Conservation (phyloP, 768 basidiomycete species). For the Boletellus sp. region DNA sequence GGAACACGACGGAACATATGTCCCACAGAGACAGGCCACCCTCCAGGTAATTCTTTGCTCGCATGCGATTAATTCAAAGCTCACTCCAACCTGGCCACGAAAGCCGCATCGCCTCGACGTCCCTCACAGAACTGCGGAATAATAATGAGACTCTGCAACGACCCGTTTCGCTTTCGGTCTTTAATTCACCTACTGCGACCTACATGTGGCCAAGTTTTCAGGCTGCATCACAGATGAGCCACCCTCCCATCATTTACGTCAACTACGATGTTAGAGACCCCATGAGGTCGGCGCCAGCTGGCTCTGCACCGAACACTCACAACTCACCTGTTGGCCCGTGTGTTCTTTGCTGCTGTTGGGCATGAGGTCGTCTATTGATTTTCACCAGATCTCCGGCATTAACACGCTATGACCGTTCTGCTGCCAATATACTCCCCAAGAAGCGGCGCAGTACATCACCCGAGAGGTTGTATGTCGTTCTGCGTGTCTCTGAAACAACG, state of each 20-base stretch:
- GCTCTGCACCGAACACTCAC: constrained; percentile 26
- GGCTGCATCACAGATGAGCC: constrained; percentile 41
- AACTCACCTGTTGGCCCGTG: constrained; percentile 30
- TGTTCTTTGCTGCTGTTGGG: constrained; percentile 19
- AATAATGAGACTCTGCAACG: constrained; percentile 27
- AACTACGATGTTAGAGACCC: constrained; percentile 30
- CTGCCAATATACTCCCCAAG: constrained; percentile 30
- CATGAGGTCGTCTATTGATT: constrained; percentile 15
- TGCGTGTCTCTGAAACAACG: not conserved
- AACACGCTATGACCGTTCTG: constrained; percentile 24
- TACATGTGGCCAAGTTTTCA: constrained; percentile 47
- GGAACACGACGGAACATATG: constrained; percentile 23
- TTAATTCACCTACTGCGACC: constrained; percentile 42
- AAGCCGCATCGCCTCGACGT: constrained; percentile 22
- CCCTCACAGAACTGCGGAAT: constrained; percentile 17
- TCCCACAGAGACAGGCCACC: constrained; percentile 21
- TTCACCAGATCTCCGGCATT: constrained; percentile 27
- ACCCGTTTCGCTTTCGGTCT: constrained; percentile 38
- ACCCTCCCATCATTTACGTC: constrained; percentile 39
- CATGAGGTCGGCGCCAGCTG: constrained; percentile 32
- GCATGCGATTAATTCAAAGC: constrained; percentile 8
- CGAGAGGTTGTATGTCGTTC: constrained; percentile 23
- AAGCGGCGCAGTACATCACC: constrained; percentile 34
- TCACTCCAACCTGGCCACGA: constrained; percentile 18
- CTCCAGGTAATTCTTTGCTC: constrained; percentile 24